Evolutionary conservation across 2,329 filamentous ascomycete genomes (phyloP).

Genomic region (Cladophialophora psammophila): DNA sequence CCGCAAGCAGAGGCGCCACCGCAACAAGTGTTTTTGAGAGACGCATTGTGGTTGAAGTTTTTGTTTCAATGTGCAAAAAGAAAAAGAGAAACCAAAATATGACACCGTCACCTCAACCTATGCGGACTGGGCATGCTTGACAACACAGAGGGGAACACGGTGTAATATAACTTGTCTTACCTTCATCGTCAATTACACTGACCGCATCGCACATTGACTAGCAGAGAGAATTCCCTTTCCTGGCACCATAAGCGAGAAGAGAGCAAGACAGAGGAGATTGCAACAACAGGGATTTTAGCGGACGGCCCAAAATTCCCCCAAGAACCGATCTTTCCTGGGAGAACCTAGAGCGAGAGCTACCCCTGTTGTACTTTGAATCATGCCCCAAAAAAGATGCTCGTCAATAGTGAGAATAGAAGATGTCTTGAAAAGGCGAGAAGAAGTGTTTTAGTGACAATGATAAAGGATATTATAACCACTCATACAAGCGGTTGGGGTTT

Average conservation of each 20-base stretch:
- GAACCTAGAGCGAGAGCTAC: neutral
- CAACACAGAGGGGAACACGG: neutral
- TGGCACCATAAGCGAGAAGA: slow-evolving; percentile 1
- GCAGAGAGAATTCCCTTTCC: neutral
- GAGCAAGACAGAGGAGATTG: slow-evolving; percentile 6
- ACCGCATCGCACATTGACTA: neutral
- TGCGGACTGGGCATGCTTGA: neutral
- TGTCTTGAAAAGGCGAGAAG: neutral
- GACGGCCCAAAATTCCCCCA: neutral
- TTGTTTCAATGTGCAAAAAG: neutral
- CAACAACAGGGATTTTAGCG: slow-evolving; percentile 5
- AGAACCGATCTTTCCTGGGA: neutral
- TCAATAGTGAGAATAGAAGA: neutral
- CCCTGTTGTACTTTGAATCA: neutral
- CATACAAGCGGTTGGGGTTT: neutral
- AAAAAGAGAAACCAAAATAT: neutral
- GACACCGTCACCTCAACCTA: neutral
- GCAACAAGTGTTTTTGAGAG: neutral
- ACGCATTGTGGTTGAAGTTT: neutral
- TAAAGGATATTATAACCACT: neutral
- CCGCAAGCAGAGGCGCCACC: neutral
- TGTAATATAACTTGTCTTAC: neutral
- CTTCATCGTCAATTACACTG: neutral
- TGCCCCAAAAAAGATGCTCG: neutral
- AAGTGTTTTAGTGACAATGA: neutral